Base-by-base conservation (phyloP, 129 eudicot species). In the Tanacetum coccineum region DNA sequence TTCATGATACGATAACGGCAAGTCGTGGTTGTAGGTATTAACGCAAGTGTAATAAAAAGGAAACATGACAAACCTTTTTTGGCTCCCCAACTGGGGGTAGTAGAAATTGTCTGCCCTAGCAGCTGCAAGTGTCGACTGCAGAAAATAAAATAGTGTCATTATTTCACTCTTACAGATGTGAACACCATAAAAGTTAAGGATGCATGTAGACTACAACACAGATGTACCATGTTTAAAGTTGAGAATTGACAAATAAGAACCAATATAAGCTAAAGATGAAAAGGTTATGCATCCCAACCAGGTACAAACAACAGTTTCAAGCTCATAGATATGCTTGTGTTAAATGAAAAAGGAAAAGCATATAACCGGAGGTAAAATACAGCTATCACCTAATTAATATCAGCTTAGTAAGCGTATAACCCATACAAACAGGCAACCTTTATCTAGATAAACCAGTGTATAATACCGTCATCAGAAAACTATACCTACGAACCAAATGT, bases 31-130 rank as follows among this genome's bases (percentile, higher is more conserved):
- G 4, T 14, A 32, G 14, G 20, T 13, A 42, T 13, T 14, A 30
- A 28, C 14, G 2, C 19, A 59, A 11, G 10, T 59, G 20, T 56
- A 28, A 30, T 14, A 25, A 59, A 59, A 3, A 26, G 15, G 18
- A 2, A 56, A 56, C 61, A 56, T 4, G 25, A 22, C 39, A 51
- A 76, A 88, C 96, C 95, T 88, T 81, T 67, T 85, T 84, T 50
- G 96, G 98, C 19, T 77, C 87, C 98, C 96, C 88, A 86, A 88
- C 98, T 74, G 96, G 8, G 95, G 98, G 57, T 79, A 88, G 85
- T 92, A 92, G 78, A 92, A 92, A 64, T 92, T 88, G 80, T 92
- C 96, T 19, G 98, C 98, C 75, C 98, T 81, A 44, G 98, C 98
- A 66, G 96, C 98, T 58, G 98, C 98, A 80, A 92, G 96, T 36